Evolutionary conservation across 1,284 basidiomycete genomes (phyloP).

Genomic region (Phlebopus sp.): DNA sequence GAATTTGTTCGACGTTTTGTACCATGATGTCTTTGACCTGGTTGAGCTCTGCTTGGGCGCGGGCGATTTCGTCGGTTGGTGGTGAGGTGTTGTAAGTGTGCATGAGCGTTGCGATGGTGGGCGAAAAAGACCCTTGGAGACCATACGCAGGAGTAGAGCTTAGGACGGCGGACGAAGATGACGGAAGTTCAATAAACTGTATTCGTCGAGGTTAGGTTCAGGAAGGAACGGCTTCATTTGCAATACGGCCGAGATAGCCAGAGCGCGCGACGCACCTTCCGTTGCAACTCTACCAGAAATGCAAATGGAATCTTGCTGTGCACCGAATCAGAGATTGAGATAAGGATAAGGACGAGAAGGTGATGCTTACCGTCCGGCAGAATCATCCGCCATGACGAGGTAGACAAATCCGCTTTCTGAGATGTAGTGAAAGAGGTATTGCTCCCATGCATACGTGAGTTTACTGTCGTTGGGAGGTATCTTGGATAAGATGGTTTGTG

Average conservation of each 20-base stretch:
- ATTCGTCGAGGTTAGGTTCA: not conserved
- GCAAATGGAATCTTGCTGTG: slow-evolving; percentile 88
- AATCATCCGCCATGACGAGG: slow-evolving; percentile 92
- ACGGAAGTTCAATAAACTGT: slow-evolving; percentile 62
- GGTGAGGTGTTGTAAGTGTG: slow-evolving; percentile 85
- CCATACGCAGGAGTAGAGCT: slow-evolving; percentile 51
- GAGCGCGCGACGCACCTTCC: slow-evolving; percentile 47
- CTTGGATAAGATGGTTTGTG: slow-evolving; percentile 89
- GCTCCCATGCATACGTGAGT: slow-evolving; percentile 94
- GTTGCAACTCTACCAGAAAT: slow-evolving; percentile 86
- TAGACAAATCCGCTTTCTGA: slow-evolving; percentile 84
- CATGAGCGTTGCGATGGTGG: slow-evolving; percentile 70
- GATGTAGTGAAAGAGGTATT: slow-evolving; percentile 95
- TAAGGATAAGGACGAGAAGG: not conserved
- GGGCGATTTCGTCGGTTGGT: slow-evolving; percentile 87
- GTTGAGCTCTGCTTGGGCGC: slow-evolving; percentile 88
- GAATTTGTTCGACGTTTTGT: slow-evolving; percentile 92
- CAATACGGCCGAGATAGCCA: slow-evolving; percentile 4
- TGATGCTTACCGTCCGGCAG: slow-evolving; percentile 70
- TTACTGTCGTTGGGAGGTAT: slow-evolving; percentile 95
- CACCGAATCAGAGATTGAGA: not conserved
- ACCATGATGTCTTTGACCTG: slow-evolving; percentile 99
- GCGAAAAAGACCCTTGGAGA: slow-evolving; percentile 69
- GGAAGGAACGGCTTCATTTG: no score
- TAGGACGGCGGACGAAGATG: slow-evolving; percentile 42